Evolutionary conservation across 768 basidiomycete species (phyloP), one percentile per base, ranked within the genome.

Genomic region (Kwoniella sp.): DNA sequence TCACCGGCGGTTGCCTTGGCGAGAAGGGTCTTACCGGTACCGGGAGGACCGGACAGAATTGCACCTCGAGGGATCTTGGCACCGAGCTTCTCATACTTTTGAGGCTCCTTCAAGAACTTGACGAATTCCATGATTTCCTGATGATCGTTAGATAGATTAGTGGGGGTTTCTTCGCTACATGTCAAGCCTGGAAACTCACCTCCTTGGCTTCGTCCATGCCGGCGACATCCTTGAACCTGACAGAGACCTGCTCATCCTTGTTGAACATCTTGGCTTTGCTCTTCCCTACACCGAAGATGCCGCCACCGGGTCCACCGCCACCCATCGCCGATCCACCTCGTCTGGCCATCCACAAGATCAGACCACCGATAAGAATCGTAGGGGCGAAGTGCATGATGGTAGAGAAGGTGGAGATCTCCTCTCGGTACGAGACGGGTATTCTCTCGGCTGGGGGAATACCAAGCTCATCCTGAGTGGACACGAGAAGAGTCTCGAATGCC

Each of bases 181-280:
- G 3, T 51, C 2, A 52, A n/a, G 51, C 25, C 25, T 13, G 26
- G 13, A 15, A 38, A 64, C 78, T 69, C 54, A 79, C 78, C 76
- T 94, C 91, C 84, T 99, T 99, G 50, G 94, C 96, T 82, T 99
- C 96, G 82, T 99, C 96, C 95, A 98, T 98, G 38, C 96, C 96
- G 15, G 96, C 96, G 20, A 99, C 92, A 78, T 99, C 93, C 82
- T 88, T 88, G 84, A 99, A 99, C 80, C 90, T 90, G 75, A 90
- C 88, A 79, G 88, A 90, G 77, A 98, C 89, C 58, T 94, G 91
- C 34, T 90, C 93, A 72, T 99, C 95, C 83, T 95, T 90, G 84
- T 98, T 97, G 83, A 97, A 98, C 77, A 96, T 83, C 82, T 88
- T 92, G 15, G 96, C 96, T 66, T 85, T 87, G 76, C 92, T 93